These are phyloP conservation scores for Aureobasidium zeae DNA, from an alignment of 2,329 filamentous ascomycete genomes.

Conservation along the genomic window DNA sequence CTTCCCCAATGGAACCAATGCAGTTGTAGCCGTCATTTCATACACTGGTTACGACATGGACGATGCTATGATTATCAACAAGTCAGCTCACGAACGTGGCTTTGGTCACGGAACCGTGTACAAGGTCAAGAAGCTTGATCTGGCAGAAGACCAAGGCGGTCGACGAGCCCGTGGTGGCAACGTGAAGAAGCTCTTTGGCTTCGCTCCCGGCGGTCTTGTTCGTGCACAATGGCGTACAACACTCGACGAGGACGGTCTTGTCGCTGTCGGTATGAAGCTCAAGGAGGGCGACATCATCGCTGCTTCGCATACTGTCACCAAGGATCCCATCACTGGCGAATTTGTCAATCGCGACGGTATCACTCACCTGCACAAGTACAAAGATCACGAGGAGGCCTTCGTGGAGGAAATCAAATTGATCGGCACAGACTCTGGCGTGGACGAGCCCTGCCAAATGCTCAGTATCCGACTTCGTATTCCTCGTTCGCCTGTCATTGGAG, in stretches of 20 bases:
- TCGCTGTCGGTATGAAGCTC: constrained; percentile 67
- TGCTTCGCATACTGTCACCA: constrained; percentile 80
- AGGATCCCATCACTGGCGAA: constrained; percentile 60
- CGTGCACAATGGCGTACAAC: constrained; percentile 60
- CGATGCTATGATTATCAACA: constrained; percentile 99
- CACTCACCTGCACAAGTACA: constrained; percentile 89
- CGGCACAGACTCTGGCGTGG: constrained; percentile 74
- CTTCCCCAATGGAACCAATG: constrained; percentile 93
- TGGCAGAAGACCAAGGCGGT: constrained; percentile 63
- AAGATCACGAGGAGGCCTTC: constrained; percentile 78
- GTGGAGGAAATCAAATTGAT: constrained; percentile 90
- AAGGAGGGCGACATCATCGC: constrained; percentile 75
- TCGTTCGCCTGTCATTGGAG: constrained; percentile 83
- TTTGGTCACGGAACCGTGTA: constrained; percentile 96
- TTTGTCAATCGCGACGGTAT: constrained; percentile 77
- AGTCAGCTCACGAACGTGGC: constrained; percentile 88
- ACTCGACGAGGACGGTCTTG: constrained; percentile 81
- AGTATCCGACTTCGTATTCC: constrained; percentile 91
- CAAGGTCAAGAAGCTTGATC: constrained; percentile 86
- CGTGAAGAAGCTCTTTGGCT: constrained; percentile 79
- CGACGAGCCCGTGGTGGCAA: constrained; percentile 46
- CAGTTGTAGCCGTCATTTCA: constrained; percentile 92
- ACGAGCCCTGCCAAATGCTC: constrained; percentile 75
- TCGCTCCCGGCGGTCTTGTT: constrained; percentile 67
- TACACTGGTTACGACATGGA: constrained; percentile 99